phyloP scores from a whole-genome alignment of 176 grass and related monocot genomes.

The Guadua angustifolia region DNA sequence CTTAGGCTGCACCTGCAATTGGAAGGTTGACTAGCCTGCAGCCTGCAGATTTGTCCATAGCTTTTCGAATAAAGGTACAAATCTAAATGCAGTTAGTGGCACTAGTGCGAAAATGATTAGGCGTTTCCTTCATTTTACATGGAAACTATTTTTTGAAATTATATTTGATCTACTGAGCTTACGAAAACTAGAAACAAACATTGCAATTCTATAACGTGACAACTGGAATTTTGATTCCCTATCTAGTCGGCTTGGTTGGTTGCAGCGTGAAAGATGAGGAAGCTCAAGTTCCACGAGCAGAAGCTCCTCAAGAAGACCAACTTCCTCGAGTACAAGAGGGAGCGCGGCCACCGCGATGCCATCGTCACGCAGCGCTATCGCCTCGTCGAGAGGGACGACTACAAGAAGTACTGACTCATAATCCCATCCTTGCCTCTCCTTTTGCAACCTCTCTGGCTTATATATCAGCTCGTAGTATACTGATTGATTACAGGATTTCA shows the following conservation, averaged over 20 bases:
- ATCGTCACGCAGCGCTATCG: slow-evolving; percentile 50
- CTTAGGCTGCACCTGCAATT: not conserved
- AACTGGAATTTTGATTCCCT: not conserved
- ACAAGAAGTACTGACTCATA: slow-evolving; percentile 30
- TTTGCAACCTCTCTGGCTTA: not conserved
- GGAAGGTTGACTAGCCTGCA: not conserved
- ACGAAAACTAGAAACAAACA: not conserved
- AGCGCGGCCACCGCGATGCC: slow-evolving; percentile 59
- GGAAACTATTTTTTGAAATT: not conserved
- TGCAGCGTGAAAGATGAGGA: slow-evolving; percentile 53
- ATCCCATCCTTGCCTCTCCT: not conserved
- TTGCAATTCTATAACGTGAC: not conserved
- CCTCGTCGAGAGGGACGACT: slow-evolving; percentile 70
- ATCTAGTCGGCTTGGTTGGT: not conserved
- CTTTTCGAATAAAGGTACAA: not conserved
- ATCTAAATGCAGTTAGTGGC: not conserved
- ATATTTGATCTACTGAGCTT: not conserved
- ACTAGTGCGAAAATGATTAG: not conserved
- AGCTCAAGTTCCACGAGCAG: slow-evolving; percentile 63
- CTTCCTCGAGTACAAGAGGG: slow-evolving; percentile 60
- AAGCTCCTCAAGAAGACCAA: slow-evolving; percentile 66
- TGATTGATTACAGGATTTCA: not conserved
- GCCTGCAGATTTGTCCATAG: not conserved
- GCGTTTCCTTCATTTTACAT: not conserved
- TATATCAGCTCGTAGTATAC: not conserved